Evolutionary conservation across 2,329 filamentous ascomycete species (phyloP), one percentile per base, ranked within the genome.

Genomic region (Sporothrix humicola): DNA sequence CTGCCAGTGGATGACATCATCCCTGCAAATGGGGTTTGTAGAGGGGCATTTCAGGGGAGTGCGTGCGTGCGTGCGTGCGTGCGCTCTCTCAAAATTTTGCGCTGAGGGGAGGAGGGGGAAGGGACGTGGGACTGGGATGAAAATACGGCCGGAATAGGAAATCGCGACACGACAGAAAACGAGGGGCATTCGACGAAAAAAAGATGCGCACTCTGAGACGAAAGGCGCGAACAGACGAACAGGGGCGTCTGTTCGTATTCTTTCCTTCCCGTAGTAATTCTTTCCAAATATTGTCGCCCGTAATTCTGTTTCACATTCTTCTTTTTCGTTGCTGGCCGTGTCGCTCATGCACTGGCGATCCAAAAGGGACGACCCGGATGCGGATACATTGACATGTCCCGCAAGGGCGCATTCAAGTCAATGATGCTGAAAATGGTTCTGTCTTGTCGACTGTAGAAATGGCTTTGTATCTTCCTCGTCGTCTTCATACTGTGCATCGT

Each of bases 1-100:
- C 48, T 42, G 46, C 66, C 48, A 23, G 31, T 71, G 54, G 46
- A 71, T 72, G 69, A 72, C 69, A 72, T 72, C 69, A 72, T 72
- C 69, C 69, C 69, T 65, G 58, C 17, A 31, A 26, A 48, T 6
- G 23, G 4, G 23, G 46, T 17, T 46, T 12, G 23, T 12, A 46
- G 46, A 52, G 63, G 63, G 44, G 63, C 63, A 31, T 13, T 37
- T 37, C 31, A 37, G 31, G 31, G 31, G 31, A 63, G 37, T 8
- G 37, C 8, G 37, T 42, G 48, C 13, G 13, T 42, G 48, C 13
- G 13, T 44, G 17, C 44, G 7, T n/a, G n/a, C n/a, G n/a, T n/a
- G n/a, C n/a, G n/a, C n/a, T n/a, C 46, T 31, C 31, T 37, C 31
- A 37, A 20, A 15, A 20, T 48, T 17, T 17, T 48, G 42, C 61